phyloP scores from a whole-genome alignment of 768 basidiomycete species.

The Boletus vermiculosoides region DNA sequence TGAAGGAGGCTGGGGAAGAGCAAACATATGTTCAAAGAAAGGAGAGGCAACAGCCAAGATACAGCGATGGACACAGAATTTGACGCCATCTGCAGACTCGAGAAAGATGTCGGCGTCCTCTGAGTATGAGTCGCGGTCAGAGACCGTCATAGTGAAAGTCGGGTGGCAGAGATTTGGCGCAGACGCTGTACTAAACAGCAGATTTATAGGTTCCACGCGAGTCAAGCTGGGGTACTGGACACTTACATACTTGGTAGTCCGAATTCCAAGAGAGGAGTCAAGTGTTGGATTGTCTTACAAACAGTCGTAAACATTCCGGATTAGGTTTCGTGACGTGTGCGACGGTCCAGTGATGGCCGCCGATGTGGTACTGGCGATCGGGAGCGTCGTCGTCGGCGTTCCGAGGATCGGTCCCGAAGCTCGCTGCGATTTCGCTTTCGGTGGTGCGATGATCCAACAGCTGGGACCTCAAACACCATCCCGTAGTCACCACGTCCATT shows the following conservation, averaged over 20 bases:
- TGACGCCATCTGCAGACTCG: constrained; percentile 41
- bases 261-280: constrained; percentile 15
- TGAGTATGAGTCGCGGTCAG: constrained; percentile 40
- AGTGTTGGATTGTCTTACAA: constrained; percentile 13
- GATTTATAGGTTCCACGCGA: constrained; percentile 20
- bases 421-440: constrained; percentile 52
- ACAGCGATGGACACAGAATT: constrained; percentile 61
- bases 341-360: constrained; percentile 38
- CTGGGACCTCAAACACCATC: constrained; percentile 85
- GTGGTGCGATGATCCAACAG: constrained; percentile 33
- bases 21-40: constrained; percentile 69
- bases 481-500: constrained; percentile 48
- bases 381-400: constrained; percentile 24
- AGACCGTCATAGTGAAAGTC: constrained; percentile 25
- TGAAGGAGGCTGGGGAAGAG: constrained; percentile 52
- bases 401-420: constrained; percentile 42
- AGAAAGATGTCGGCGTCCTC: constrained; percentile 55
- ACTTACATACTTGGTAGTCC: constrained; percentile 25
- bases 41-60: constrained; percentile 63
- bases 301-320: constrained; percentile 22
- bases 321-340: constrained; percentile 15
- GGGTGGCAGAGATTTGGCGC: background rate
- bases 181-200: background rate
- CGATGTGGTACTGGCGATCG: constrained; percentile 32
- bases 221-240: constrained; percentile 6